Evolutionary conservation across 306 rosid species (phyloP).

Genomic region (Inga oerstediana): DNA sequence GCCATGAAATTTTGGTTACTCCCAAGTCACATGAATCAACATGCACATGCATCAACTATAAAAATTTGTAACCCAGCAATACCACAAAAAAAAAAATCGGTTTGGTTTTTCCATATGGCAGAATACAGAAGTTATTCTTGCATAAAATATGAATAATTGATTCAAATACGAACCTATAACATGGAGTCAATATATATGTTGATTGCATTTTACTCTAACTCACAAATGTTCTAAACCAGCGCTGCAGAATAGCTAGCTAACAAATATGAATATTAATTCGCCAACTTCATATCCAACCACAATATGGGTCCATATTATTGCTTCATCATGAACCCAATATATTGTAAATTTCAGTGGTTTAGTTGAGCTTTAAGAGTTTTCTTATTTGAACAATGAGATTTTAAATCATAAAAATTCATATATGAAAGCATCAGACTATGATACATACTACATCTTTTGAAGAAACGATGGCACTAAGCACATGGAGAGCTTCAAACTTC

Average conservation of each 20-base stretch:
- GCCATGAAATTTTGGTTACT: slow-evolving; percentile 31
- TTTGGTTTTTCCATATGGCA: slow-evolving; percentile 16
- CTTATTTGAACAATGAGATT: not conserved
- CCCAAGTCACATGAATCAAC: slow-evolving; percentile 26
- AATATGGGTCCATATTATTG: slow-evolving; percentile 8
- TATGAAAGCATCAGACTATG: slow-evolving; percentile 25
- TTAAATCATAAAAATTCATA: slow-evolving; percentile 11
- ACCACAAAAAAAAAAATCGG: slow-evolving; percentile 1
- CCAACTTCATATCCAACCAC: slow-evolving; percentile 14
- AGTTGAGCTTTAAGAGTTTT: slow-evolving; percentile 24
- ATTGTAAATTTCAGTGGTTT: slow-evolving; percentile 21
- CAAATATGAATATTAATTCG: not conserved
- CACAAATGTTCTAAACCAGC: slow-evolving; percentile 6
- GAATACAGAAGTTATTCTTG: not conserved
- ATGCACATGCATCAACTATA: slow-evolving; percentile 17
- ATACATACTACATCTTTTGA: slow-evolving; percentile 63
- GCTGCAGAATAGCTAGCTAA: slow-evolving; percentile 13
- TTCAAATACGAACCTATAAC: slow-evolving; percentile 5
- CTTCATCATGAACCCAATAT: slow-evolving; percentile 17
- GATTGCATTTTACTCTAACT: slow-evolving; percentile 5
- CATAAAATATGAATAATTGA: slow-evolving; percentile 15
- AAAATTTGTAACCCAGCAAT: slow-evolving; percentile 6
- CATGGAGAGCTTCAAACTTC: slow-evolving; percentile 83
- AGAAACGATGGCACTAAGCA: slow-evolving; percentile 64
- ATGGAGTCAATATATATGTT: not conserved